Conservation (phyloP, 345 rosid species). For the Heritiera fomes region DNA sequence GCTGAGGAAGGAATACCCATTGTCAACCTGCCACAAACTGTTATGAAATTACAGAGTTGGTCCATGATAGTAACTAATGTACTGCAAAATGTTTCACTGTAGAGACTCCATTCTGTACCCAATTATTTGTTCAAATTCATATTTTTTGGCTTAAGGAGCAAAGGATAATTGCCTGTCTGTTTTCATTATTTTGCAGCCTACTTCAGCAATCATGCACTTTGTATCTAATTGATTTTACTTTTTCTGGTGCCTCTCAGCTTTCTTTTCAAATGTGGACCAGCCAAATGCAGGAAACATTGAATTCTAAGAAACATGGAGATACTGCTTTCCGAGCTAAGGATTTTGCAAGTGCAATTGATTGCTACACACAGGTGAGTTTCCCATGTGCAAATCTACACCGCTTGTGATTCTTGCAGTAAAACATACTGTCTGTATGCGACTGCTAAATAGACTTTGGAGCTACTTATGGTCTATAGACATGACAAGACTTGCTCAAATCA, state of each 20-base stretch:
- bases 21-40: background rate
- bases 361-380: slow-evolving; percentile 68
- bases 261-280: slow-evolving; percentile 99
- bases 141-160: background rate
- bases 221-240: background rate
- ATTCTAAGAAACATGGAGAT: slow-evolving; percentile 91
- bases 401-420: background rate
- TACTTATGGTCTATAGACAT: too few relatives aligned
- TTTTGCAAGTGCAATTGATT: slow-evolving; percentile 68
- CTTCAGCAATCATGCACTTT: background rate
- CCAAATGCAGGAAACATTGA: slow-evolving; percentile 89
- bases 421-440: background rate
- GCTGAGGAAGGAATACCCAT: background rate
- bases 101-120: background rate
- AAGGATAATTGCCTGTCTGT: background rate
- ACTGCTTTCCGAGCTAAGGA: slow-evolving; percentile 87
- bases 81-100: background rate
- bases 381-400: background rate
- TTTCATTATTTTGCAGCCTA: background rate
- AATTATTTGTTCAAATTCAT: background rate
- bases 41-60: background rate
- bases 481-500: too few relatives aligned
- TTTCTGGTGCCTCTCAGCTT: slow-evolving; percentile 47
- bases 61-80: background rate
- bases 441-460: too few relatives aligned